Evolutionary conservation across 2,329 filamentous ascomycete species (phyloP), one percentile per base, ranked within the genome.

Genomic region (Aspergillus terreus): DNA sequence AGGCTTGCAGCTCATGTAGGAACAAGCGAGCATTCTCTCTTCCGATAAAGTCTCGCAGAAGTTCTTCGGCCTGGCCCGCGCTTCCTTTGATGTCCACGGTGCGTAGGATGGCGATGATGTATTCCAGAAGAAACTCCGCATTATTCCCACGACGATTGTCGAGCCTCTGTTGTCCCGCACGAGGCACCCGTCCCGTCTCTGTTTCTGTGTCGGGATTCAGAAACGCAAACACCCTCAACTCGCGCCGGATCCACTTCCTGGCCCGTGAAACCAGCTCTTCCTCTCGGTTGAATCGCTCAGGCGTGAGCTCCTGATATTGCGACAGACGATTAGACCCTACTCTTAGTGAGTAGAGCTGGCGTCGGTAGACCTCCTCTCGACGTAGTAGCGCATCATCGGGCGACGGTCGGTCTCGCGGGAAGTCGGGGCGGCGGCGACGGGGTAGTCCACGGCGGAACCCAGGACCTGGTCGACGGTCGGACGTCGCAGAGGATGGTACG

Each of bases 41-140:
- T 0, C 91, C 91, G 4, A 96, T 64, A 58, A 91, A 94, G 45
- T 94, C 89, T 19, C 82, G 76, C 35, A 96, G 68, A 71, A 96
- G 80, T 40, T 89, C 84, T 66, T 94, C 89, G 0, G 90, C 90
- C 61, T 88, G 83, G 0, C 90, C 91, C 36, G 81, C 80, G 55
- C 87, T 89, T 4, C 84, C 88, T 70, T 90, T 90, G 4, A 92
- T 78, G 63, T 96, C 90, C 14, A 94, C 83, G 0, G 84, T 89
- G 67, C 89, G 92, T 52, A 96, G 72, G 19, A 96, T 87, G 9
- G 87, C 87, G 38, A 96, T 73, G 48, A 95, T 83, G 67, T 95
- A 96, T 63, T 95, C 89, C 9, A 96, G 79, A 10, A 96, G 70
- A 56, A 92, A 95, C 63, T 95, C 91, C 6, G 87, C 82, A 62